A percentile compares a stretch with the other conserved stretches of the same genome.
phyloP scores from a whole-genome alignment of 805 yeast genomes.

The Candida namnaoensis region DNA sequence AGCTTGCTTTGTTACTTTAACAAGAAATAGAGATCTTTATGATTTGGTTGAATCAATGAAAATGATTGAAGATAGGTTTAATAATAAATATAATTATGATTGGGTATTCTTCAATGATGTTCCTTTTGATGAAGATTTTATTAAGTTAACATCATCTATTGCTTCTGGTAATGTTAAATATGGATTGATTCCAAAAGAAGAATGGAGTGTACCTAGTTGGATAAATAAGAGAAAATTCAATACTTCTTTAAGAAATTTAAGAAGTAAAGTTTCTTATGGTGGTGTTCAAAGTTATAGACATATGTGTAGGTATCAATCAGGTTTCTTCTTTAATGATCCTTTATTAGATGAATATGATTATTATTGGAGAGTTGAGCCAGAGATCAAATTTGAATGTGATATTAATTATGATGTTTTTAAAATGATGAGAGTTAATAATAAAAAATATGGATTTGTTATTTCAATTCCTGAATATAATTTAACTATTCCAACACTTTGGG shows the following conservation, averaged over 20 bases:
- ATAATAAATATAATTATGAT: constrained; percentile 64
- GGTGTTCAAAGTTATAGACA: constrained; percentile 70
- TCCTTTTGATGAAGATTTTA: constrained; percentile 63
- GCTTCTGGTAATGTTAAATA: constrained; percentile 62
- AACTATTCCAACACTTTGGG: constrained; percentile 77
- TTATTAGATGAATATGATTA: constrained; percentile 60
- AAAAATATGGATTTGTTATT: constrained; percentile 70
- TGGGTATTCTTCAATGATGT: constrained; percentile 86
- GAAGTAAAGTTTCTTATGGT: constrained; percentile 62
- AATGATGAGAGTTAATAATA: constrained; percentile 68
- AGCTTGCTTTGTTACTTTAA: constrained; percentile 38
- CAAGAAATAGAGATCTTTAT: constrained; percentile 57
- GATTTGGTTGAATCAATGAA: constrained; percentile 55
- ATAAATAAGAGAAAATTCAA: constrained; percentile 70
- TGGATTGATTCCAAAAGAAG: constrained; percentile 64
- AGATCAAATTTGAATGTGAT: constrained; percentile 62
- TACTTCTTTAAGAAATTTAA: constrained; percentile 48
- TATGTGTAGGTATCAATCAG: constrained; percentile 82
- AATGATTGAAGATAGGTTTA: constrained; percentile 73
- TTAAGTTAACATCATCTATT: constrained; percentile 36
- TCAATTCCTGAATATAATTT: constrained; percentile 62
- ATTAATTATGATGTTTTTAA: constrained; percentile 72
- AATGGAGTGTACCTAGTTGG: constrained; percentile 79
- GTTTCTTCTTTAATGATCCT: constrained; percentile 68
- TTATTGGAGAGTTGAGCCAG: constrained; percentile 92